These are phyloP conservation scores for Clavulina sp. DNA, from an alignment of 768 basidiomycete genomes.

Conservation along the genomic window DNA sequence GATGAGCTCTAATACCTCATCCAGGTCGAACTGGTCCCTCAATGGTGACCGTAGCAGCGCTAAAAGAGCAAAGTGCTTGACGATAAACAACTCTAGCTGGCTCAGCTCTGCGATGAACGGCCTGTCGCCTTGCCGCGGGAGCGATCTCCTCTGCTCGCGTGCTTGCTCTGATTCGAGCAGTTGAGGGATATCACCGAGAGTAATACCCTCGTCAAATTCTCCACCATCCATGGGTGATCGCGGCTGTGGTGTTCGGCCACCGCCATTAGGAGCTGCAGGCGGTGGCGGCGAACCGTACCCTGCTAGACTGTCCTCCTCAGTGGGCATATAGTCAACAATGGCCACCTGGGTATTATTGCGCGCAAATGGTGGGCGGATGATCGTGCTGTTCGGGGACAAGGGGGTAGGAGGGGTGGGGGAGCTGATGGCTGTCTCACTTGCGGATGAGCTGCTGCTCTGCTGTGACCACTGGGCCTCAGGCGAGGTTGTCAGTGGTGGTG, in stretches of 20 bases:
- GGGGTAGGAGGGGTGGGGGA: slow-evolving; percentile 18
- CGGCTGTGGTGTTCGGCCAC: not conserved
- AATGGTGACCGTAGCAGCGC: slow-evolving; percentile 62
- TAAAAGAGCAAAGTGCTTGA: slow-evolving; percentile 81
- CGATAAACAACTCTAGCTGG: slow-evolving; percentile 69
- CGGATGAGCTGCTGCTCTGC: not conserved
- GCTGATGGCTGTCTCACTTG: not conserved
- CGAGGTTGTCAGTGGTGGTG: slow-evolving; percentile 17
- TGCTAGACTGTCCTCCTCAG: slow-evolving; percentile 2
- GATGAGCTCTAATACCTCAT: slow-evolving; percentile 84
- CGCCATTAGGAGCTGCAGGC: no score
- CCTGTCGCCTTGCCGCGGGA: slow-evolving; percentile 58
- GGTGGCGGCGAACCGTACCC: not conserved
- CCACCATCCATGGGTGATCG: not conserved
- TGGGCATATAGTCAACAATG: slow-evolving; percentile 62
- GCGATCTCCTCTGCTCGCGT: slow-evolving; percentile 67
- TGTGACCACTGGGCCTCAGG: not conserved
- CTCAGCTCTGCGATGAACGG: slow-evolving; percentile 74
- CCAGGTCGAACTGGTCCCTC: slow-evolving; percentile 69
- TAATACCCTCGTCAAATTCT: slow-evolving; percentile 61
- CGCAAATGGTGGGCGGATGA: slow-evolving; percentile 48
- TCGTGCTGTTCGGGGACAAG: slow-evolving; percentile 6
- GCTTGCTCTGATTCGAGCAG: slow-evolving; percentile 85
- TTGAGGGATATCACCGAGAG: slow-evolving; percentile 86
- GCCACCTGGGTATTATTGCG: slow-evolving; percentile 73